Conservation (phyloP, 805 yeast species). For the Priceomyces castillae region DNA sequence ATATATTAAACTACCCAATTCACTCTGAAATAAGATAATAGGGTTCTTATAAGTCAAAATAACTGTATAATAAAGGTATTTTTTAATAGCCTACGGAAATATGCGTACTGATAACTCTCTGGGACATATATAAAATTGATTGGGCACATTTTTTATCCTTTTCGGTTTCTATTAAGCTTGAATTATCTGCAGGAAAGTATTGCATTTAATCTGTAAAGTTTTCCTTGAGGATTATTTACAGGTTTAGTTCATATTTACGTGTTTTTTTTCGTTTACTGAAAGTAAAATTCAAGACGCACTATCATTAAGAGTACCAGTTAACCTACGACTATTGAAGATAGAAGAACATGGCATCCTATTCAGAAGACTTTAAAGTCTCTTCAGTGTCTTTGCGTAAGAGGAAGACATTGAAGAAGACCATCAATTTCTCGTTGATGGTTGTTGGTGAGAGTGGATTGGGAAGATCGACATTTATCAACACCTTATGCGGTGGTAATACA, state of each 20-base stretch:
- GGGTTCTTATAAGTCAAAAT: too few species aligned
- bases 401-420: conserved; percentile 77
- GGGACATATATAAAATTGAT: too few species aligned
- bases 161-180: too few species aligned
- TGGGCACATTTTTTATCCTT: too few species aligned
- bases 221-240: not conserved
- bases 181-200: too few species aligned
- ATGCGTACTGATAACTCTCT: too few species aligned
- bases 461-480: conserved; percentile 88
- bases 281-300: conserved; percentile 1
- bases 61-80: too few species aligned
- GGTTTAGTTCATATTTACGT: conserved; percentile 3
- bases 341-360: conserved; percentile 5
- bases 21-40: too few species aligned
- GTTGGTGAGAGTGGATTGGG: conserved; percentile 88
- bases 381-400: conserved; percentile 55
- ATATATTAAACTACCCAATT: too few species aligned
- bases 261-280: conserved; percentile 2
- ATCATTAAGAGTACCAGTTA: not conserved
- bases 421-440: conserved; percentile 82
- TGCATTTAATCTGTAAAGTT: not conserved
- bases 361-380: conserved; percentile 23
- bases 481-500: conserved; percentile 78
- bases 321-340: not conserved
- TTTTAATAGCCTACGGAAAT: too few species aligned